A percentile compares a stretch with the other conserved stretches of the same genome.
Evolutionary conservation across 441 rosid genomes (phyloP).

Genomic region (Syzygium syzygioides): DNA sequence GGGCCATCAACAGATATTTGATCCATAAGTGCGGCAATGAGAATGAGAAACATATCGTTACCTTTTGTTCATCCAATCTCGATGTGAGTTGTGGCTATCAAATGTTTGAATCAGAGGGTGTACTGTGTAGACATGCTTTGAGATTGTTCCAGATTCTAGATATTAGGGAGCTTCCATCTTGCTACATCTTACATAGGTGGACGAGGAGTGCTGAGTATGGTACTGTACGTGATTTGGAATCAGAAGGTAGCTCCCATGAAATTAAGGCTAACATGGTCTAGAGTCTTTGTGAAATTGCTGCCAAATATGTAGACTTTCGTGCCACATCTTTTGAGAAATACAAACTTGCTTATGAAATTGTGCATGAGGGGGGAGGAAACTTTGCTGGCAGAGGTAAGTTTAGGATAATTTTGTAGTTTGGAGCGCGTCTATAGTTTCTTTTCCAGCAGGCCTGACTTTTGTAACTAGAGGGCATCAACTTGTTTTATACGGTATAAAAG

Average conservation of each 20-base stretch:
- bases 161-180: conserved; percentile 58
- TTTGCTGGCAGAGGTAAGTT: too few species aligned
- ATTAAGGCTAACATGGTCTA: conserved; percentile 21
- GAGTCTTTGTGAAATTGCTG: too few species aligned
- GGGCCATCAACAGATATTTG: conserved; percentile 51
- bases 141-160: conserved; percentile 63
- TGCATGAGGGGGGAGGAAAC: too few species aligned
- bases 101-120: conserved; percentile 82
- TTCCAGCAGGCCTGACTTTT: too few species aligned
- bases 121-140: conserved; percentile 67
- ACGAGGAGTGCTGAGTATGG: conserved; percentile 62
- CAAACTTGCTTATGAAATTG: too few species aligned
- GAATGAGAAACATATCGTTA: conserved; percentile 55
- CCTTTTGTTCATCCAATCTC: conserved; percentile 52
- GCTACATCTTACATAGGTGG: conserved; percentile 71
- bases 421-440: too few species aligned
- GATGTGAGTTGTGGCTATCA: conserved; percentile 68
- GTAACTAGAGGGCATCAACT: too few species aligned
- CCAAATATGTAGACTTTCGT: too few species aligned
- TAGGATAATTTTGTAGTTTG: too few species aligned
- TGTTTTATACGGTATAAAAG: too few species aligned
- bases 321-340: too few species aligned
- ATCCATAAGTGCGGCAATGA: conserved; percentile 64
- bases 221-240: conserved; percentile 38
- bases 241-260: conserved; percentile 44